Base-by-base conservation (phyloP, 805 yeast genomes). In the Candida qinlingensis region DNA sequence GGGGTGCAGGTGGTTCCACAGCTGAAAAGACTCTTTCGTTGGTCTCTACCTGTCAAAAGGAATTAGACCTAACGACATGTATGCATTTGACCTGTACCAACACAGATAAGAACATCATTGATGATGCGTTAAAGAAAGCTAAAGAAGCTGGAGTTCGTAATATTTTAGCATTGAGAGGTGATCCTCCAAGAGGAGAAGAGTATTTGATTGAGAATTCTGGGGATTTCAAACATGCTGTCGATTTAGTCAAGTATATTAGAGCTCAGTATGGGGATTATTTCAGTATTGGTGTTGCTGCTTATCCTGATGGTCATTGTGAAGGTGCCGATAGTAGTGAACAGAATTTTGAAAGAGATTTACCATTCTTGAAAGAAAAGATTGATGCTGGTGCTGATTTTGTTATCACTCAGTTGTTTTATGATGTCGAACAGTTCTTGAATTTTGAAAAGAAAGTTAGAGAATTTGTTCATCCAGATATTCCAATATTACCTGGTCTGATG, bases 1-100 rank as follows among this genome's bases (percentile, higher is more conserved):
- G 98, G 97, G 99, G 98, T 34, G 98, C 99, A 5, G 98, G 98
- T 38, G 99, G 99, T 3, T 82, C 96, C 5, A 89, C 97, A 8
- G 81, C 92, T 42, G 85, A 80, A 43, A 90, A 89, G 69, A 87
- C 97, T 0, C 66, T 94, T 50, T 92, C 87, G 40, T 72, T 94
- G 49, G 96, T 97, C 1, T 72, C 79, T 27, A 76, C 87, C 3
- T 85, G 95, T 57, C 88, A 86, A 59, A 69, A 76, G 41, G 88
- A 83, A 43, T 73, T 91, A 50, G 84, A 85, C 4, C 69, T 92
- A n/a, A 89, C 97, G 4, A 89, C 96, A 0, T 91, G 96, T 55
- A 75, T 95, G 70, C 99, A 94, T 65, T 71, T 94, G 65, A 94
- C 99, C 0, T 94, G 99, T 68, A 95, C 99, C 8, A 94, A 94